Evolutionary conservation across 352 stramenopile genomes (phyloP).

Genomic region (Phytophthora constricta): DNA sequence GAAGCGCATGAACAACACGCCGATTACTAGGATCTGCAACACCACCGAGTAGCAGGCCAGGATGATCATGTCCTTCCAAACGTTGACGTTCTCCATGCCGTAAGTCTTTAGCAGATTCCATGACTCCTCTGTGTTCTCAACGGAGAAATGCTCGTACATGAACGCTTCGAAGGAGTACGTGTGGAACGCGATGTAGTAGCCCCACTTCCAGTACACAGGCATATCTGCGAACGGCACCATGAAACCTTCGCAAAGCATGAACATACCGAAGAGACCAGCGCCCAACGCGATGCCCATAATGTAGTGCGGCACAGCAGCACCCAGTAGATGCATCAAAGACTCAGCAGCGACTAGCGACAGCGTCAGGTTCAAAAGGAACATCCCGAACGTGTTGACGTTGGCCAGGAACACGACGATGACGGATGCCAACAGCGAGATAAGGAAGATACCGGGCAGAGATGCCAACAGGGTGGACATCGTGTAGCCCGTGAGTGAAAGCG

Average conservation of each 20-base stretch:
- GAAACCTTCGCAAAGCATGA: conserved; percentile 91
- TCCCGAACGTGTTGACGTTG: conserved; percentile 62
- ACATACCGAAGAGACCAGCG: conserved; percentile 85
- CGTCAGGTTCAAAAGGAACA: conserved; percentile 79
- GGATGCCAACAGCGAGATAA: conserved; percentile 70
- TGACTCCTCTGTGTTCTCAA: conserved; percentile 27
- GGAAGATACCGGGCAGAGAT: conserved; percentile 70
- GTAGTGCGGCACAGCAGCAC: conserved; percentile 82
- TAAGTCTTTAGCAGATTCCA: conserved; percentile 47
- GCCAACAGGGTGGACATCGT: conserved; percentile 77
- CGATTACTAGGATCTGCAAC: conserved; percentile 60
- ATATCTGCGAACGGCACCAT: conserved; percentile 75
- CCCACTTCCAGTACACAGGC: conserved; percentile 80
- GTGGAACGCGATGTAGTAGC: conserved; percentile 89
- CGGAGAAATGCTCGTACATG: conserved; percentile 84
- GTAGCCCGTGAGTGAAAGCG: conserved; percentile 79
- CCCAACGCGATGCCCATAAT: conserved; percentile 88
- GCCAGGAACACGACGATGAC: conserved; percentile 62
- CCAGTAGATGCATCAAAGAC: conserved; percentile 83
- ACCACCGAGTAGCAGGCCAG: conserved; percentile 53
- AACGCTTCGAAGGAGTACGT: conserved; percentile 88
- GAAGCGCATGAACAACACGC: conserved; percentile 47
- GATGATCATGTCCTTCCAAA: conserved; percentile 63
- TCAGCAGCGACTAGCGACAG: conserved; percentile 80
- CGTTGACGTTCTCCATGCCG: conserved; percentile 66